A percentile compares a stretch with the other conserved stretches of the same genome.
Conservation (phyloP, 208 protist species). For the Phytomonas sp. region DNA sequence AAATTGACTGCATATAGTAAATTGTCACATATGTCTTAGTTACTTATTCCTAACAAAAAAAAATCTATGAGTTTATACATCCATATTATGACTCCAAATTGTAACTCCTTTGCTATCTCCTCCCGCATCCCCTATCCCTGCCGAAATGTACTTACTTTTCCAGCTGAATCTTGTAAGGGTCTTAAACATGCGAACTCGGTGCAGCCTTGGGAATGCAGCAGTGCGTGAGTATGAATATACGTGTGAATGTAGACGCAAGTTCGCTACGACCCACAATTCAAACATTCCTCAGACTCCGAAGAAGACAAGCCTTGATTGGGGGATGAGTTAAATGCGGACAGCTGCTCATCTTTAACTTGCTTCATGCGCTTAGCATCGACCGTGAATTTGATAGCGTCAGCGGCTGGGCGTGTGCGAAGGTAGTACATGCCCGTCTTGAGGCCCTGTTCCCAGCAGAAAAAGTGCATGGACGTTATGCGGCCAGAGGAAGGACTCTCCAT, state of each 20-base stretch:
- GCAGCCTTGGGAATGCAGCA: background rate
- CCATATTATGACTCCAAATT: background rate
- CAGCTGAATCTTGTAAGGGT: background rate
- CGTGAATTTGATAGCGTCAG: slow-evolving; percentile 99
- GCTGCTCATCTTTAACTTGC: slow-evolving; percentile 40
- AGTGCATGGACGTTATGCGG: slow-evolving; percentile 99
- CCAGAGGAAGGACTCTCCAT: slow-evolving; percentile 91
- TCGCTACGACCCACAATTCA: slow-evolving; percentile 77
- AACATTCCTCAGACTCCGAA: slow-evolving; percentile 63
- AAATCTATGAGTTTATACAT: background rate
- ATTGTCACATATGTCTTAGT: background rate
- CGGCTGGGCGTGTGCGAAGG: slow-evolving; percentile 94
- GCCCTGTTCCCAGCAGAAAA: slow-evolving; percentile 97
- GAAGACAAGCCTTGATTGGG: slow-evolving; percentile 10
- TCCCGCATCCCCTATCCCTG: background rate
- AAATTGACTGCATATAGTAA: background rate
- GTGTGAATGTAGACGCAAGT: background rate
- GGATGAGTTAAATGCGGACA: slow-evolving; percentile 1
- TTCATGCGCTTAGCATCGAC: slow-evolving; percentile 90
- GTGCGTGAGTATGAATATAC: too few species aligned
- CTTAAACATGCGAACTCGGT: background rate
- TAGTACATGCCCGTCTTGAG: slow-evolving; percentile 99
- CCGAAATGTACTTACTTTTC: background rate
- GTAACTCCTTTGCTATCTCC: background rate
- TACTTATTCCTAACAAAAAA: background rate